Conservation (phyloP, 495 filamentous ascomycete genomes). For the Annulohypoxylon stygium region DNA sequence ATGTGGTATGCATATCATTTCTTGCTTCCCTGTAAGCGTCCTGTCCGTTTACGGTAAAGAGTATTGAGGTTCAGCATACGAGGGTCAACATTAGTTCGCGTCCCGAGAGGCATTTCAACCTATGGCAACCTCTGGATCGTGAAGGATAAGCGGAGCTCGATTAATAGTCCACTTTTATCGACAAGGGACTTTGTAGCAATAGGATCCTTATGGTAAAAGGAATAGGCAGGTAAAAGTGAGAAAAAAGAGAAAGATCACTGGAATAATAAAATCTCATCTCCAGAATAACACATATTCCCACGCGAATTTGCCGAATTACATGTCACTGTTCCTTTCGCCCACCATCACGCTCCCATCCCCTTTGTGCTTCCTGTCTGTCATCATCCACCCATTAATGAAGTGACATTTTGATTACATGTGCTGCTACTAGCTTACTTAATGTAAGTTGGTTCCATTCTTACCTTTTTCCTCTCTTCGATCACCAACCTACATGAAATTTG, state of each 20-base stretch:
- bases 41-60: conserved; percentile 4
- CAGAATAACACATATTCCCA: conserved; percentile 22
- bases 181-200: conserved; percentile 33
- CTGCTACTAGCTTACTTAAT: conserved; percentile 13
- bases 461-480: neutral
- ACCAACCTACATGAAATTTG: conserved; percentile 23
- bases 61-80: conserved; percentile 19
- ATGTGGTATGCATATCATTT: conserved; percentile 14
- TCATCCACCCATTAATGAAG: neutral
- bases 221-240: conserved; percentile 27
- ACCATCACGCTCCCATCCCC: conserved; percentile 1
- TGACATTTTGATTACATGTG: conserved; percentile 8
- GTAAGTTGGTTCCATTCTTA: conserved; percentile 19
- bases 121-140: conserved; percentile 30
- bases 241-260: neutral
- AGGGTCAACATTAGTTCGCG: conserved; percentile 32
- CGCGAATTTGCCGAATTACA: neutral
- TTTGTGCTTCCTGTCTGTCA: conserved; percentile 5
- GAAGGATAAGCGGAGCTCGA: conserved; percentile 2
- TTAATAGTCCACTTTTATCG: conserved; percentile 29
- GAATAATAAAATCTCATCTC: conserved; percentile 16
- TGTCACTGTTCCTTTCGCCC: conserved; percentile 5
- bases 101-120: conserved; percentile 14
- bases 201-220: conserved; percentile 29
- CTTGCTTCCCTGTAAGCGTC: conserved; percentile 15